These are phyloP conservation scores for Arachnomyces sp. DNA, from an alignment of 2,329 filamentous ascomycete species.

Conservation along the genomic window DNA sequence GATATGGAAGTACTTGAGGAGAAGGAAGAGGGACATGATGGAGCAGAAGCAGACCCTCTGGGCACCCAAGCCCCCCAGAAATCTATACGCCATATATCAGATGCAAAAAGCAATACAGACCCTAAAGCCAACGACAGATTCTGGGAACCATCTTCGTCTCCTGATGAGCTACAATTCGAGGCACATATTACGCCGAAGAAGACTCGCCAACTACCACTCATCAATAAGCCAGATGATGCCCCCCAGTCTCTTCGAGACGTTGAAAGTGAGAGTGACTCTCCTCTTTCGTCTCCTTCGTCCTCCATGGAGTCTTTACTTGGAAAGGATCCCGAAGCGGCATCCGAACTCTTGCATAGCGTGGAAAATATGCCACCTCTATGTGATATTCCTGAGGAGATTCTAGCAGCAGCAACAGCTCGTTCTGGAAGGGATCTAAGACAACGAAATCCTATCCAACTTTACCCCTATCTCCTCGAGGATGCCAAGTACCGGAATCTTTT, in stretches of 20 bases:
- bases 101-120: too few species aligned
- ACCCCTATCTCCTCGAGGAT: constrained; percentile 40
- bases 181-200: constrained; percentile 14
- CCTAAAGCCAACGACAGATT: neutral
- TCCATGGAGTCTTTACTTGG: constrained; percentile 17
- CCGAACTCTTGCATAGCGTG: constrained; percentile 3
- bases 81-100: neutral
- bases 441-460: constrained; percentile 41
- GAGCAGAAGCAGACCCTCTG: neutral
- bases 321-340: neutral
- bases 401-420: constrained; percentile 3
- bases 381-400: constrained; percentile 22
- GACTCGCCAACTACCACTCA: constrained; percentile 2
- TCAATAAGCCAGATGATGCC: constrained; percentile 5
- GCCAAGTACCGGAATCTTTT: constrained; percentile 36
- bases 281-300: constrained; percentile 30
- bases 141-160: constrained; percentile 21
- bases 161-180: constrained; percentile 30
- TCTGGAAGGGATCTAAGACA: constrained; percentile 30
- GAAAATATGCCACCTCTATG: constrained; percentile 15
- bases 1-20: constrained; percentile 1
- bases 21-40: neutral
- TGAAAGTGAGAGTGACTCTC: constrained; percentile 21
- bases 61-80: neutral
- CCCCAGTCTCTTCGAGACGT: constrained; percentile 3